Evolutionary conservation across 768 basidiomycete genomes (phyloP), one percentile per base, ranked within the genome.

Genomic region (Pleurotus giganteus): DNA sequence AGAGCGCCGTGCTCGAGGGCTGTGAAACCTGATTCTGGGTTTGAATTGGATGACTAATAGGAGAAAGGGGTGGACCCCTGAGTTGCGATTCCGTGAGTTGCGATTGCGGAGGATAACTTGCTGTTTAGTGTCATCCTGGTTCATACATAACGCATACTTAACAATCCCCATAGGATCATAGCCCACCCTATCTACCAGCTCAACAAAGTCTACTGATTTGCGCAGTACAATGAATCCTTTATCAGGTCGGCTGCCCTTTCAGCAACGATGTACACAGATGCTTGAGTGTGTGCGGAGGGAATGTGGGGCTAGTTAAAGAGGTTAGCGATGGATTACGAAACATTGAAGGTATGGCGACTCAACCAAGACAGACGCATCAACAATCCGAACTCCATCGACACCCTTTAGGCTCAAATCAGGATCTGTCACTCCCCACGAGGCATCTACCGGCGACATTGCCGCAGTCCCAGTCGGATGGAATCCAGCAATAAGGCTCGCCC

Each of bases 311-410:
- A n/a, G 9, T 9, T 4, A 9, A 47, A 28, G 26, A 15, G 7
- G 23, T 32, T 6, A 47, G 27, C 28, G 11, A 13, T 19, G 43
- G 6, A 13, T n/a, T n/a, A 29, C 19, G 26, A 11, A n/a, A n/a
- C 4, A 32, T 12, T 23, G 21, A 37, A n/a, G 29, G 26, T 19
- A 15, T 23, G 21, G 15, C 19, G 13, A 6, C 51, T 71, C 57
- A 39, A 71, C 73, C 46, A 74, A 58, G n/a, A 73, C 65, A 12
- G 71, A 72, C 2, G 72, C 71, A 61, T 76, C 73, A 5, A 75
- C 68, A 13, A 77, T 59, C 8, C 74, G 59, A 45, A 77, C 52
- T 4, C 70, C 74, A 4, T 34, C 44, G 0, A 66, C 63, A n/a
- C 67, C 65, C 55, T 74, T 74, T 7, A 76, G 63, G 4, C 41